These are phyloP conservation scores for Allantophomopsis cytisporea DNA, from an alignment of 2,329 filamentous ascomycete genomes.

Conservation along the genomic window DNA sequence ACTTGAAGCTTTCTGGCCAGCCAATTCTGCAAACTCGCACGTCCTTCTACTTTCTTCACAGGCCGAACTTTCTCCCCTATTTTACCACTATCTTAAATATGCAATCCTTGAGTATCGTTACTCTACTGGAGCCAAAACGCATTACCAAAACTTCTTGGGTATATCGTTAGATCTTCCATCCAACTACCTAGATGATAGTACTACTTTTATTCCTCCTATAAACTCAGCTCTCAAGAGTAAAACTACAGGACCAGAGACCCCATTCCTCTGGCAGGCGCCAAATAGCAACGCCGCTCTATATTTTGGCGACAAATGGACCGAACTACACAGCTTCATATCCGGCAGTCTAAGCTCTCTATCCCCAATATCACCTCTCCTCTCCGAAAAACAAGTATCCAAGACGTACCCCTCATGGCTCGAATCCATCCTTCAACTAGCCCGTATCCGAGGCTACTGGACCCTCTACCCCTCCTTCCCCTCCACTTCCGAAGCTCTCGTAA, in stretches of 20 bases:
- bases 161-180: conserved; percentile 68
- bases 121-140: conserved; percentile 34
- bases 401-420: conserved; percentile 66
- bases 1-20: conserved; percentile 80
- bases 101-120: conserved; percentile 65
- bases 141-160: conserved; percentile 51
- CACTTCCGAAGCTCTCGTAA: conserved; percentile 35
- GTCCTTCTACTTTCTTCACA: conserved; percentile 77
- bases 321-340: conserved; percentile 70
- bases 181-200: conserved; percentile 45
- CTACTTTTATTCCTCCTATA: conserved; percentile 34
- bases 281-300: conserved; percentile 72
- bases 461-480: conserved; percentile 55
- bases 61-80: conserved; percentile 65
- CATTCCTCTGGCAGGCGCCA: conserved; percentile 75
- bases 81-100: conserved; percentile 79
- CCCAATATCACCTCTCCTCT: conserved; percentile 24
- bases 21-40: conserved; percentile 48
- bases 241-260: conserved; percentile 2
- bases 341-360: conserved; percentile 16
- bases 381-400: conserved; percentile 48
- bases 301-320: conserved; percentile 75
- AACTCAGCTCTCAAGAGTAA: conserved; percentile 18
- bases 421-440: conserved; percentile 62
- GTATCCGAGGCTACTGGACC: conserved; percentile 63